Base-by-base conservation (phyloP, 2,329 filamentous ascomycete species). In the Drechslerella coelobrocha region DNA sequence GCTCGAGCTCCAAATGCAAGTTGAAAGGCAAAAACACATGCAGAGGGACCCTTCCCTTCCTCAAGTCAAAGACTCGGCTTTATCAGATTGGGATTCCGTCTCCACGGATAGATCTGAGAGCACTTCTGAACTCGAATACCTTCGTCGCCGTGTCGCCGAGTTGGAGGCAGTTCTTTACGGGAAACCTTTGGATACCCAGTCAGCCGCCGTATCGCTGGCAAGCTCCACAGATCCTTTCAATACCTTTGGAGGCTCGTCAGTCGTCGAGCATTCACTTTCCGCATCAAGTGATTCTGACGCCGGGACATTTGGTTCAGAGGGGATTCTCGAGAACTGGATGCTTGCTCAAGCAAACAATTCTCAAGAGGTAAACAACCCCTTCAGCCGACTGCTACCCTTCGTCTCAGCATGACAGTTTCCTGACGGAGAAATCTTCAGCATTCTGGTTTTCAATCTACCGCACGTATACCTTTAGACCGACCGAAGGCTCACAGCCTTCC, bases 361-460 rank as follows among this genome's bases (percentile, higher is more conserved):
- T 61, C 66, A 62, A 71, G 66, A 62, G 66, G 66, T 71, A 63
- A 48, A 12, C 59, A 39, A 31, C 12, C 27, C n/a, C 56, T n/a
- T n/a, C n/a, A n/a, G n/a, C n/a, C n/a, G n/a, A n/a, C n/a, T n/a
- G n/a, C n/a, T n/a, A n/a, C n/a, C n/a, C 24, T 45, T 50, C 50
- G 48, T 52, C 50, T 41, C 57, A 47, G n/a, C n/a, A n/a, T n/a
- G n/a, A n/a, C 26, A 26, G 37, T 53, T 24, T 23, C 37, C 65
- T 71, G 65, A 71, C 65, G 53, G 59, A 37, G 27, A 57, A 71
- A 71, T 57, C 23, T 59, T 62, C 53, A 71, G 66, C 66, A 71
- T 59, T 39, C 66, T 53, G 53, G 41, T 59, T 56, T 71, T 63
- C 59, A 63, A 53, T 54, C 66, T 63, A 45, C 59, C 59, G 53